These are phyloP conservation scores for Jimgerdemannia flammicorona DNA, from an alignment of 192 early-diverging fungal genomes.

Conservation along the genomic window DNA sequence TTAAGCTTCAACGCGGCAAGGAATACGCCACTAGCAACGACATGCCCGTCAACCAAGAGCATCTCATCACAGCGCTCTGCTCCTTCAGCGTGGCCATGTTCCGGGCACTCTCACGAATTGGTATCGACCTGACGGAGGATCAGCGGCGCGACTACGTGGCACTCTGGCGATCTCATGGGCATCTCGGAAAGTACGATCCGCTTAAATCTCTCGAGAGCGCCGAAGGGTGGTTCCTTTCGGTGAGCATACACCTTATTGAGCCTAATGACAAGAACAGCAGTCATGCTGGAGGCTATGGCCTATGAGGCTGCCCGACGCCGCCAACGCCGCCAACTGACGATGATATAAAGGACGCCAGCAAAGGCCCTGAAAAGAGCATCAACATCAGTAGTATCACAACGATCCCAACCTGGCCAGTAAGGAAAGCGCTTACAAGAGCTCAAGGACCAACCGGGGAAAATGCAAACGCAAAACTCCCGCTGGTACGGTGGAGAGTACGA, in stretches of 20 bases:
- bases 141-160: conserved; percentile 41
- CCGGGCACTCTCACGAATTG: conserved; percentile 11
- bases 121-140: conserved; percentile 18
- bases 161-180: conserved; percentile 46
- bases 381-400: no score
- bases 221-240: neutral
- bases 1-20: conserved; percentile 16
- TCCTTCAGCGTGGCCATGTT: conserved; percentile 24
- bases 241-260: neutral
- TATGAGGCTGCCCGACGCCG: no score
- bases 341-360: no score
- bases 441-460: no score
- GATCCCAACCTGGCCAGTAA: no score
- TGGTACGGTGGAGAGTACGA: no score
- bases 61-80: conserved; percentile 20
- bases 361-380: no score
- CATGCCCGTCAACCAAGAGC: conserved; percentile 34
- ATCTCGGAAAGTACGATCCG: conserved; percentile 20
- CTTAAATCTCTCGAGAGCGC: neutral
- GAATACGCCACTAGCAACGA: conserved; percentile 17
- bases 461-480: no score
- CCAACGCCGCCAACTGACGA: no score
- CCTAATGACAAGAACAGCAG: neutral
- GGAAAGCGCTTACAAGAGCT: no score
- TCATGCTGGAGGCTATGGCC: no score